Conservation (phyloP, 176 grass and related monocot species). For the Zoysia japonica region DNA sequence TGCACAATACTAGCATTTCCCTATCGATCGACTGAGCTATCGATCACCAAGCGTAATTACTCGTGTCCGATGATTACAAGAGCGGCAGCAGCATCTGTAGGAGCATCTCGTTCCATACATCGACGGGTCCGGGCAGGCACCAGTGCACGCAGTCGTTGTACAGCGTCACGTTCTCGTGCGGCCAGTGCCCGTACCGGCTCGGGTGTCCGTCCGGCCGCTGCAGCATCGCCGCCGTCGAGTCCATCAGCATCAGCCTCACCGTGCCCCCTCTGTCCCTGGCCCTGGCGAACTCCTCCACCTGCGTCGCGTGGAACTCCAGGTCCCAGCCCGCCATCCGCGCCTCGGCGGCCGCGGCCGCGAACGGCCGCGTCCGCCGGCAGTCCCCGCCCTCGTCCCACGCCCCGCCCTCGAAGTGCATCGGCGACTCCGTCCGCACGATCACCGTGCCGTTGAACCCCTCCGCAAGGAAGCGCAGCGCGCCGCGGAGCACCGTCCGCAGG, state of each 20-base stretch:
- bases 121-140: constrained; percentile 55
- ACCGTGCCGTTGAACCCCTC: constrained; percentile 15
- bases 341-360: constrained; percentile 13
- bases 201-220: constrained; percentile 70
- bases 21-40: too few species aligned
- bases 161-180: constrained; percentile 51
- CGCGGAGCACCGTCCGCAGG: constrained; percentile 42
- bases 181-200: constrained; percentile 53
- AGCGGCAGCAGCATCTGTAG: constrained; percentile 39
- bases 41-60: too few species aligned
- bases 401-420: constrained; percentile 77
- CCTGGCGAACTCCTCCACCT: constrained; percentile 57
- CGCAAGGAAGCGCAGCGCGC: constrained; percentile 16
- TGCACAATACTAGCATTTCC: too few species aligned
- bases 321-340: constrained; percentile 31
- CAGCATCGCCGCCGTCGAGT: constrained; percentile 50
- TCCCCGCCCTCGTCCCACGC: constrained; percentile 66
- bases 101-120: constrained; percentile 62
- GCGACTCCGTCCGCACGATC: constrained; percentile 59
- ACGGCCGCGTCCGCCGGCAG: constrained; percentile 53
- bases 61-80: too few species aligned
- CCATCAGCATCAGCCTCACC: constrained; percentile 42
- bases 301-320: constrained; percentile 44
- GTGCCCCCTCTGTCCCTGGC: not conserved
- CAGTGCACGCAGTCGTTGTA: constrained; percentile 68